Evolutionary conservation across 495 filamentous ascomycete genomes (phyloP), one percentile per base, ranked within the genome.

Genomic region (Trichoderma erinaceum): DNA sequence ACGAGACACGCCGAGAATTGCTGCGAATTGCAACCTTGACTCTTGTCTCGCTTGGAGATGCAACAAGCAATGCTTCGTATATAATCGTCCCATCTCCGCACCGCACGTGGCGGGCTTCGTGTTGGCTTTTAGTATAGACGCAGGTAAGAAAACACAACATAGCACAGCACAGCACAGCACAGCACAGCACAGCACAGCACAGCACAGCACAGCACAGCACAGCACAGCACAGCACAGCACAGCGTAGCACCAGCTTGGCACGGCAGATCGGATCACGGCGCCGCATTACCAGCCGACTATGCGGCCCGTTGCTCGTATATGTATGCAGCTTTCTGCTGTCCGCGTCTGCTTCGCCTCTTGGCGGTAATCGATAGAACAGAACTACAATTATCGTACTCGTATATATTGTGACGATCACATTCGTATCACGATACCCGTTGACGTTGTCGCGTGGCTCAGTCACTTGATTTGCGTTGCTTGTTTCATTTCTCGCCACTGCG

Each of bases 381-480:
- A n/a, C 2, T 2, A n/a, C n/a, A n/a, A n/a, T 5, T n/a, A n/a
- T 52, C 48, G 48, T 23, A 52, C 48, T 52, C 56, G 56, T 32
- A 61, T 61, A 61, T 61, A 25, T 29, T 12, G 23, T 32, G 56
- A 61, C 56, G 27, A 61, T 61, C 56, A 61, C n/a, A 21, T 32
- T 61, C 56, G 56, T 61, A 61, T 61, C 4, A 2, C 7, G 23
- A 3, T 13, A 25, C 21, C 7, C 11, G 32, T 61, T 61, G 56
- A 61, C 56, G 56, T 61, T 10, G 56, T 12, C 56, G 23, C 56
- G 56, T 61, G 56, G 56, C 56, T 61, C 56, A 61, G 23, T 61
- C 56, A 61, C 56, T 61, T 32, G 56, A 56, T 61, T 29, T 61
- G n/a, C 56, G 13, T 15, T 3, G 0, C 0, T 61, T 29, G 4